phyloP scores from a whole-genome alignment of 768 basidiomycete species.

The Chalciporus pseudorubinellus region DNA sequence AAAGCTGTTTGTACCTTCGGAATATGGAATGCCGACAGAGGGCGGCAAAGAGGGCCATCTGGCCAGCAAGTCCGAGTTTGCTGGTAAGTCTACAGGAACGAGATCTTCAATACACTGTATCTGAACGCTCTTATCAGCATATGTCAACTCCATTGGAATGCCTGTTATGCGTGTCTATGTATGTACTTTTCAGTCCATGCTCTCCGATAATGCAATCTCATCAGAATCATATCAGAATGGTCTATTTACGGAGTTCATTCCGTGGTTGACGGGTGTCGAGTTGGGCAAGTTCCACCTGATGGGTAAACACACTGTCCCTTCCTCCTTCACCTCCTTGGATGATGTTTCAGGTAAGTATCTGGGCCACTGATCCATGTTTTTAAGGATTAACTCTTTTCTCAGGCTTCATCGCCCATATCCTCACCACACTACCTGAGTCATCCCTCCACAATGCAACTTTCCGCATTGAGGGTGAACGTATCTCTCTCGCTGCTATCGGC shows the following conservation, averaged over 20 bases:
- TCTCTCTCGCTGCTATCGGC: conserved; percentile 26
- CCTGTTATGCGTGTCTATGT: conserved; percentile 34
- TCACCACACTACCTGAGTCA: too few relatives aligned
- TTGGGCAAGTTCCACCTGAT: conserved; percentile 31
- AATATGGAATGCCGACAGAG: conserved; percentile 36
- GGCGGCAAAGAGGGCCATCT: conserved; percentile 28
- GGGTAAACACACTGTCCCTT: conserved; percentile 33
- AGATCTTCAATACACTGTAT: not conserved
- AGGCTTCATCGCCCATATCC: too few relatives aligned
- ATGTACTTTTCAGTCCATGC: conserved; percentile 3
- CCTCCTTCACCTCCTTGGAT: too few relatives aligned
- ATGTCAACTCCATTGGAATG: conserved; percentile 29
- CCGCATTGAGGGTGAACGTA: too few relatives aligned
- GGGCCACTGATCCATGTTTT: too few relatives aligned
- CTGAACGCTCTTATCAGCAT: conserved; percentile 15
- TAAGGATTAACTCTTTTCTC: too few relatives aligned
- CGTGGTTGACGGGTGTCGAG: conserved; percentile 28
- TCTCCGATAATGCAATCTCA: not conserved
- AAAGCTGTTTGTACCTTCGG: conserved; percentile 39
- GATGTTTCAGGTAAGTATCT: conserved; percentile 31
- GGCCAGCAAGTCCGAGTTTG: conserved; percentile 28
- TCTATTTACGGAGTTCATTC: conserved; percentile 32
- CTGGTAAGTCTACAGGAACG: conserved; percentile 17
- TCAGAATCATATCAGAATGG: conserved; percentile 27
- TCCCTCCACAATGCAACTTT: too few relatives aligned